Conservation (phyloP, 768 basidiomycete species). For the Paxillus rubicundulus region DNA sequence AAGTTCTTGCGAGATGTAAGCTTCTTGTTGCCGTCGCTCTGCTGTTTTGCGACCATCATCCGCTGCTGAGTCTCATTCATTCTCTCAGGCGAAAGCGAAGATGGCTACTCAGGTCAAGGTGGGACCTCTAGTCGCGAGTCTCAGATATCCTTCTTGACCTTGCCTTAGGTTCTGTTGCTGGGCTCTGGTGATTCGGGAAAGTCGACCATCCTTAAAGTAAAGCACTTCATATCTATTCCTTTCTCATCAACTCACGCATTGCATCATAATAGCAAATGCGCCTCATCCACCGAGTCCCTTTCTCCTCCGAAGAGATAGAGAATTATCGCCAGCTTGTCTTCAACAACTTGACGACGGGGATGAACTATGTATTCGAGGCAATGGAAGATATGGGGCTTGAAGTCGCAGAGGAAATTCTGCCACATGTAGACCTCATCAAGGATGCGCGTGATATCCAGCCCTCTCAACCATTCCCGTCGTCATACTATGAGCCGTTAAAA, state of each 20-base stretch:
- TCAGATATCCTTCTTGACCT: background rate
- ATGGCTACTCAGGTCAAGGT: slow-evolving; percentile 78
- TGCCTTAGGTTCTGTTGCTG: slow-evolving; percentile 70
- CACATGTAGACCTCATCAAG: slow-evolving; percentile 61
- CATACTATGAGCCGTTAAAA: slow-evolving; percentile 65
- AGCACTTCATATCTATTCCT: background rate
- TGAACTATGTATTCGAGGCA: slow-evolving; percentile 78
- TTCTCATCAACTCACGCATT: slow-evolving; percentile 1
- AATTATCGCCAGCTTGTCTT: slow-evolving; percentile 90
- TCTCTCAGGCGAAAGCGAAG: slow-evolving; percentile 65
- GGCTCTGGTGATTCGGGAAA: slow-evolving; percentile 95
- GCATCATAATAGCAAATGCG: slow-evolving; percentile 79
- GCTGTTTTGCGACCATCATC: background rate
- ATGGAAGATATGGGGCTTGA: slow-evolving; percentile 88
- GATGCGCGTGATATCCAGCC: slow-evolving; percentile 71
- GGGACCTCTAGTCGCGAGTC: slow-evolving; percentile 6
- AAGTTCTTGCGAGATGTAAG: slow-evolving; percentile 74
- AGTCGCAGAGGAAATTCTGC: slow-evolving; percentile 58
- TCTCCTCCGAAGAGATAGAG: slow-evolving; percentile 80
- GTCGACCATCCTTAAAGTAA: slow-evolving; percentile 84
- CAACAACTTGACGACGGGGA: slow-evolving; percentile 85
- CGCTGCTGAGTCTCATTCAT: background rate
- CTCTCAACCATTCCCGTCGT: slow-evolving; percentile 72
- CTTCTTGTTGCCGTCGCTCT: slow-evolving; percentile 4
- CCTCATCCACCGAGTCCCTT: slow-evolving; percentile 85